phyloP scores from a whole-genome alignment of 306 rosid species.

The Alnus glutinosa region DNA sequence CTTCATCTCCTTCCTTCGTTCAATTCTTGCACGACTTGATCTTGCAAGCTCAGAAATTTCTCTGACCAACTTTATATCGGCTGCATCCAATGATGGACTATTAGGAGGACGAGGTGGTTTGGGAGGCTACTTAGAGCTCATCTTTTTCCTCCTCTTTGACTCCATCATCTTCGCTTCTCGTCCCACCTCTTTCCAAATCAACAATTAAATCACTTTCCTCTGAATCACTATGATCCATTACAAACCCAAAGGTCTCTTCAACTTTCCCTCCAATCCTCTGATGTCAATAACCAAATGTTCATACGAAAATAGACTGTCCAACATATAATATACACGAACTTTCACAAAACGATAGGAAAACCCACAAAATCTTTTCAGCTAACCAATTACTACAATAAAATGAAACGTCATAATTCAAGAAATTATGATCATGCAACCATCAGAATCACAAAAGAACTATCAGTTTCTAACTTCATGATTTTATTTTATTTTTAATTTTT shows the following conservation, averaged over 20 bases:
- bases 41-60: constrained; percentile 31
- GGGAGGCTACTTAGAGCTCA: constrained; percentile 27
- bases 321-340: constrained; percentile 1
- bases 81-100: constrained; percentile 31
- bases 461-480: constrained; percentile 5
- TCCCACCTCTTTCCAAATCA: constrained; percentile 40
- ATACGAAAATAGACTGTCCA: background rate
- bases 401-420: background rate
- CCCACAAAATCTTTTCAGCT: background rate
- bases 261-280: background rate
- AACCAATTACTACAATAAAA: constrained; percentile 1
- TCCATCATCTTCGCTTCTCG: constrained; percentile 26
- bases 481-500: too few relatives aligned
- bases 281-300: background rate
- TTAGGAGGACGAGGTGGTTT: constrained; percentile 46
- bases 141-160: constrained; percentile 13
- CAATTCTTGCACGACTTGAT: constrained; percentile 27
- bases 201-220: constrained; percentile 22
- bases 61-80: constrained; percentile 34
- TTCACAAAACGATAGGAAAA: background rate
- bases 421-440: background rate
- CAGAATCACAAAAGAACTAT: background rate
- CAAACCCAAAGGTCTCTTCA: background rate
- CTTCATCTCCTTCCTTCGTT: constrained; percentile 16
- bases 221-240: constrained; percentile 20